Conservation (phyloP, 2,329 filamentous ascomycete species). For the Claviceps digitariae region DNA sequence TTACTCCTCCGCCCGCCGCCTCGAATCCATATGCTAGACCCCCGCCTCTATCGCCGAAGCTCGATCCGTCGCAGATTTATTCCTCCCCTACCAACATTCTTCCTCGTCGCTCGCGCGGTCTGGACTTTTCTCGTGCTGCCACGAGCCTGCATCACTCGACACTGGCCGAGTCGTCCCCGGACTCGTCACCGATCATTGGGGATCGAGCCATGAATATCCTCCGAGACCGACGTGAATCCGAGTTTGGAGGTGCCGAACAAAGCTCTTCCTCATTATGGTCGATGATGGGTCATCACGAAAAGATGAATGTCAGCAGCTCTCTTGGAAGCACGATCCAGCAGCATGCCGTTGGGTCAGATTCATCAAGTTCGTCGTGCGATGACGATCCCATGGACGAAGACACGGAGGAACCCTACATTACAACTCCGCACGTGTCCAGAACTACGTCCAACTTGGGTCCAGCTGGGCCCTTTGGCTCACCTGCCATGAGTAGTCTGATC, state of each 20-base stretch:
- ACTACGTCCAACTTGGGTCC: conserved; percentile 31
- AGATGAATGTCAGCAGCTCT: conserved; percentile 63
- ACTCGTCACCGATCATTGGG: conserved; percentile 76
- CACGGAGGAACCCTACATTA: conserved; percentile 68
- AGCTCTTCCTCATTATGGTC: conserved; percentile 62
- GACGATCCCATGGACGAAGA: conserved; percentile 60
- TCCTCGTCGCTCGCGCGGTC: conserved; percentile 73
- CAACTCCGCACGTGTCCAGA: conserved; percentile 66
- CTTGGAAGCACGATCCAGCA: conserved; percentile 51
- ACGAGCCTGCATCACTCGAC: conserved; percentile 94
- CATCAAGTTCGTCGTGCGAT: conserved; percentile 59
- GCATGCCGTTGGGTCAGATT: conserved; percentile 60
- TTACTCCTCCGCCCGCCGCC: conserved; percentile 22
- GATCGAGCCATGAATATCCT: conserved; percentile 52
- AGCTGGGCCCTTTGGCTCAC: conserved; percentile 50
- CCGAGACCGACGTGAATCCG: conserved; percentile 28
- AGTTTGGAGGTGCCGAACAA: conserved; percentile 42
- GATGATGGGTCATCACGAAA: conserved; percentile 55
- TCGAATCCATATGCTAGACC: conserved; percentile 33
- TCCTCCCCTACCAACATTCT: conserved; percentile 78
- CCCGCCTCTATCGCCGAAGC: conserved; percentile 69
- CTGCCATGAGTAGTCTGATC: conserved; percentile 61
- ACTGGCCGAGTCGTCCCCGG: conserved; percentile 76
- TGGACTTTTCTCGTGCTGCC: conserved; percentile 87
- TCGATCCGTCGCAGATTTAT: conserved; percentile 74